A percentile compares a stretch with the other conserved stretches of the same genome.
phyloP scores from a whole-genome alignment of 2,329 filamentous ascomycete genomes.

The Fusarium verrucosum region DNA sequence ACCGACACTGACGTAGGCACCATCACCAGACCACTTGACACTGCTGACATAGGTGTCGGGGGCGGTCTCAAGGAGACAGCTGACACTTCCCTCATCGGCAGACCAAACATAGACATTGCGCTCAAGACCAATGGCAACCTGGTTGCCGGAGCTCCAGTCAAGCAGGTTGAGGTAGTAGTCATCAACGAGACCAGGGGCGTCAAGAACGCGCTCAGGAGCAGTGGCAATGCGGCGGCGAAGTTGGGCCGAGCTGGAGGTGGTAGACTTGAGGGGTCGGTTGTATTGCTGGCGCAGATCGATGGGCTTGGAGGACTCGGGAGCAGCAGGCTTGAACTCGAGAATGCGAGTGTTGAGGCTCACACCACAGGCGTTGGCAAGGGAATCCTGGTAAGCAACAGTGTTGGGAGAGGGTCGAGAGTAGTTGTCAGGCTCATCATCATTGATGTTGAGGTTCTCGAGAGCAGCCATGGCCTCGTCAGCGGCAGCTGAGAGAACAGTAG shows the following conservation, averaged over 20 bases:
- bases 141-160: constrained; percentile 97
- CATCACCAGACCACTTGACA: constrained; percentile 98
- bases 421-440: constrained; percentile 72
- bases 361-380: constrained; percentile 88
- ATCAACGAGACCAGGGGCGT: constrained; percentile 94
- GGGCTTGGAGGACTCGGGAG: constrained; percentile 98
- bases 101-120: constrained; percentile 99
- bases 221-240: constrained; percentile 92
- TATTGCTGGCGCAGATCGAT: constrained; percentile 98
- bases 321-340: constrained; percentile 95
- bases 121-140: constrained; percentile 96
- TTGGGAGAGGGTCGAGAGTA: constrained; percentile 86
- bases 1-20: constrained; percentile 94
- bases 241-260: constrained; percentile 78
- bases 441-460: constrained; percentile 79
- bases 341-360: constrained; percentile 95
- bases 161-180: constrained; percentile 99
- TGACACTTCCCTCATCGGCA: constrained; percentile 89
- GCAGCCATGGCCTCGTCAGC: constrained; percentile 83
- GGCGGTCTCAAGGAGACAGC: constrained; percentile 85
- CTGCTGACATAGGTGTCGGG: constrained; percentile 96
- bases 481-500: constrained; percentile 78
- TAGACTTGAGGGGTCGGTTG: constrained; percentile 90
- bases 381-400: constrained; percentile 90
- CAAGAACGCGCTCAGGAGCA: constrained; percentile 93